A percentile compares a stretch with the other conserved stretches of the same genome.
Conservation (phyloP, 495 filamentous ascomycete genomes). For the Cercophora samala region DNA sequence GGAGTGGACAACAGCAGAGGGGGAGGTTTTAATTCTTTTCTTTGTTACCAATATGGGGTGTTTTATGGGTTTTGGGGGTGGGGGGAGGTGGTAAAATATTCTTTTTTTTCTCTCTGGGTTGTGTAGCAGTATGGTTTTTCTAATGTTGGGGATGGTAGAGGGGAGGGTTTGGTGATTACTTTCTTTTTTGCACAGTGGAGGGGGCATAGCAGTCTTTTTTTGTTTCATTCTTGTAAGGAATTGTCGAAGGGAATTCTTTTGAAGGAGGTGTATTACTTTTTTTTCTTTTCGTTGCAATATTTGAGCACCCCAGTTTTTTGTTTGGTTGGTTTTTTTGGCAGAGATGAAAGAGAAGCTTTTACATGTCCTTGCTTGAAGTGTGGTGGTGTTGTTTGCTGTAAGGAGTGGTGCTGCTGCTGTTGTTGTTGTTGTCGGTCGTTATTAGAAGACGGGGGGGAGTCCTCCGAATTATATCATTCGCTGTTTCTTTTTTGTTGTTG, state of each 20-base stretch:
- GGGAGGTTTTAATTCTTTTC: constrained; percentile 16
- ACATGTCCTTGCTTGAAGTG: too few species aligned
- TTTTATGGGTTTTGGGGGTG: background rate
- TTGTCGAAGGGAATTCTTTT: background rate
- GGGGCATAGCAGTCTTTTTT: background rate
- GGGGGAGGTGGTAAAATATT: background rate
- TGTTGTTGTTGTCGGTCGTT: too few species aligned
- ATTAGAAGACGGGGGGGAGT: background rate
- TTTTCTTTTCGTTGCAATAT: background rate
- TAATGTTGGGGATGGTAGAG: background rate
- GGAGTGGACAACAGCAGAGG: constrained; percentile 8
- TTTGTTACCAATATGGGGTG: too few species aligned
- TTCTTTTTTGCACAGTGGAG: background rate
- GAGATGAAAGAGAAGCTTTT: too few species aligned
- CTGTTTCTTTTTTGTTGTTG: background rate
- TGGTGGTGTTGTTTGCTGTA: too few species aligned
- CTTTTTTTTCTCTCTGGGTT: background rate
- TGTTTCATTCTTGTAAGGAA: background rate
- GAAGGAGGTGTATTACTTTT: background rate
- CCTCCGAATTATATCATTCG: background rate
- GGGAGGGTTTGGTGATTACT: background rate
- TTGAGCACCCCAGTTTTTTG: too few species aligned
- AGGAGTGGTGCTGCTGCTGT: too few species aligned
- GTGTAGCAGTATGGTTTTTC: background rate
- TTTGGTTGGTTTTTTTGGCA: too few species aligned